Percentiles rank a stretch among this genome's conserved stretches.
These are phyloP conservation scores for Cyathus striatus DNA, from an alignment of 768 basidiomycete genomes.

Conservation along the genomic window DNA sequence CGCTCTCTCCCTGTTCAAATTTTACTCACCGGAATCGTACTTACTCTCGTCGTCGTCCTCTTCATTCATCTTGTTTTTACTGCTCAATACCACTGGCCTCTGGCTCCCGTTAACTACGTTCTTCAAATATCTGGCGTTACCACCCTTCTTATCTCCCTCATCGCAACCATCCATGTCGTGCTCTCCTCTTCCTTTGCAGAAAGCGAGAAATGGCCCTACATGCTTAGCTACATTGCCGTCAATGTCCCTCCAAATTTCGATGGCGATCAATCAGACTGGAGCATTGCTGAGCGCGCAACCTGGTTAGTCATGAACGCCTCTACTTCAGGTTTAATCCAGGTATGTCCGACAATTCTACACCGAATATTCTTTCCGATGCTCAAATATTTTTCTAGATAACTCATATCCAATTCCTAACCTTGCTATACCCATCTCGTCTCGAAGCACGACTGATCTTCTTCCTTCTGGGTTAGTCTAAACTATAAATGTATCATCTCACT, in stretches of 20 bases:
- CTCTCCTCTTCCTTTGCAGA: conserved; percentile 52
- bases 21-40: conserved; percentile 75
- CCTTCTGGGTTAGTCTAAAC: conserved; percentile 59
- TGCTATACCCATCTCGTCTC: conserved; percentile 87
- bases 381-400: conserved; percentile 59
- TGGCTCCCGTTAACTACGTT: conserved; percentile 88
- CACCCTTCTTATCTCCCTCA: conserved; percentile 71
- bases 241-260: conserved; percentile 57
- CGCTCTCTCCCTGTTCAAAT: conserved; percentile 91
- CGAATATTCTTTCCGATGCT: background rate
- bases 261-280: conserved; percentile 46
- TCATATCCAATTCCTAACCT: conserved; percentile 95
- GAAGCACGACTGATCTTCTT: conserved; percentile 84
- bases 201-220: conserved; percentile 87
- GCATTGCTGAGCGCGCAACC: conserved; percentile 53
- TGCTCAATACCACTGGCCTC: conserved; percentile 91
- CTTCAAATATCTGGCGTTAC: conserved; percentile 84
- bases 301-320: conserved; percentile 90
- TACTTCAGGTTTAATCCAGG: conserved; percentile 82
- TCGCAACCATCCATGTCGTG: conserved; percentile 75
- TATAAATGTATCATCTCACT: background rate
- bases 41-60: conserved; percentile 81
- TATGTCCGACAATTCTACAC: conserved; percentile 24
- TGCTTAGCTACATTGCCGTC: conserved; percentile 89
- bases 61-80: conserved; percentile 93